These are phyloP conservation scores for Leucoagaricus sp. DNA, from an alignment of 1,284 basidiomycete genomes.

Conservation along the genomic window DNA sequence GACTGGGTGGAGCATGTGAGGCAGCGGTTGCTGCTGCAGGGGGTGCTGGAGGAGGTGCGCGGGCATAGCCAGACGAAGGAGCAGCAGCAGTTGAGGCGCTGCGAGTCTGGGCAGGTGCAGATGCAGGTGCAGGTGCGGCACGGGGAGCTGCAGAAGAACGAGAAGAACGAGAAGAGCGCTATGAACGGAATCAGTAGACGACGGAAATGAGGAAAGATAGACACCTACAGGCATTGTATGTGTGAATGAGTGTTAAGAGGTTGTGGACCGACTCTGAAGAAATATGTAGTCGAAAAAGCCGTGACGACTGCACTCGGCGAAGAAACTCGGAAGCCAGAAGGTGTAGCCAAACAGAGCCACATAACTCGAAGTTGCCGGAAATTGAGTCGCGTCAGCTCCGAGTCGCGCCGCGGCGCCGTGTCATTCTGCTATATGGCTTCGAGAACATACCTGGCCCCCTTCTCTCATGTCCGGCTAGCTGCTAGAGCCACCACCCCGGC, in stretches of 20 bases:
- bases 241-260: constrained; percentile 18
- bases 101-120: constrained; percentile 57
- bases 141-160: constrained; percentile 48
- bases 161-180: constrained; percentile 64
- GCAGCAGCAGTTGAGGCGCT: constrained; percentile 57
- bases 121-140: constrained; percentile 47
- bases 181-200: constrained; percentile 9
- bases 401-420: constrained; percentile 7
- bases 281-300: constrained; percentile 20
- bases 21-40: constrained; percentile 45
- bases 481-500: background rate
- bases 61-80: constrained; percentile 45
- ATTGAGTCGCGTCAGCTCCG: constrained; percentile 7
- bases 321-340: constrained; percentile 23
- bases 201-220: constrained; percentile 6
- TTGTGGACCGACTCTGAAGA: constrained; percentile 34
- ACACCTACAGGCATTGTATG: constrained; percentile 63
- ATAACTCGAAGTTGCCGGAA: constrained; percentile 7
- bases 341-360: constrained; percentile 17
- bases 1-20: constrained; percentile 34
- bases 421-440: constrained; percentile 21
- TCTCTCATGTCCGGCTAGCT: background rate
- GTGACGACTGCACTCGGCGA: constrained; percentile 19
- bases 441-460: constrained; percentile 20
- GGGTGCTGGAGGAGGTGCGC: constrained; percentile 38